A percentile compares a stretch with the other conserved stretches of the same genome.
Evolutionary conservation across 106 monocot species (phyloP).

Genomic region (Apostasia ramifera): DNA sequence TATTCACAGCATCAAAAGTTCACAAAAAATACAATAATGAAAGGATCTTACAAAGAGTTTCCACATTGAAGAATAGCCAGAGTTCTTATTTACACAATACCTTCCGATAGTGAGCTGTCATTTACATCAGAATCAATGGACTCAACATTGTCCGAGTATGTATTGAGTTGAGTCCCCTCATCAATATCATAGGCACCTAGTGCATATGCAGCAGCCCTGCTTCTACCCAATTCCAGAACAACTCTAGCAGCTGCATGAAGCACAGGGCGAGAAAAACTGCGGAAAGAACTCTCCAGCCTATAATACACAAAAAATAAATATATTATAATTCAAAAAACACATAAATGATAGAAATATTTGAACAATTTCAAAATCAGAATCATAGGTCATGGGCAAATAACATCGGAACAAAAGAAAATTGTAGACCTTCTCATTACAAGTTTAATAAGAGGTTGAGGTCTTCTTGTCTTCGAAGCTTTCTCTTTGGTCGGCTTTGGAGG

Average conservation of each 20-base stretch:
- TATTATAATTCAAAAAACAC: background rate
- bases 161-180: slow-evolving; percentile 62
- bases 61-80: background rate
- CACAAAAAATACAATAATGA: background rate
- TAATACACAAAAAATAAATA: background rate
- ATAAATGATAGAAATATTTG: background rate
- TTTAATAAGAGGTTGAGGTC: slow-evolving; percentile 92
- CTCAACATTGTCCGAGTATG: slow-evolving; percentile 72
- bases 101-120: slow-evolving; percentile 63
- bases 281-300: slow-evolving; percentile 93
- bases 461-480: slow-evolving; percentile 66
- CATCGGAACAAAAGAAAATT: slow-evolving; percentile 12
- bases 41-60: background rate
- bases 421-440: slow-evolving; percentile 96
- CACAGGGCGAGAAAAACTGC: slow-evolving; percentile 95
- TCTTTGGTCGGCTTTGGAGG: slow-evolving; percentile 55
- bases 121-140: slow-evolving; percentile 60
- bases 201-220: slow-evolving; percentile 95
- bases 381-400: background rate
- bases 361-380: background rate
- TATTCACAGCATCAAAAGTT: background rate
- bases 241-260: slow-evolving; percentile 97
- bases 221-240: slow-evolving; percentile 98
- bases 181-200: slow-evolving; percentile 69
- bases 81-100: slow-evolving; percentile 21